A percentile compares a stretch with the other conserved stretches of the same genome.
These are phyloP conservation scores for Syzygium grande DNA, from an alignment of 345 rosid species.

Conservation along the genomic window DNA sequence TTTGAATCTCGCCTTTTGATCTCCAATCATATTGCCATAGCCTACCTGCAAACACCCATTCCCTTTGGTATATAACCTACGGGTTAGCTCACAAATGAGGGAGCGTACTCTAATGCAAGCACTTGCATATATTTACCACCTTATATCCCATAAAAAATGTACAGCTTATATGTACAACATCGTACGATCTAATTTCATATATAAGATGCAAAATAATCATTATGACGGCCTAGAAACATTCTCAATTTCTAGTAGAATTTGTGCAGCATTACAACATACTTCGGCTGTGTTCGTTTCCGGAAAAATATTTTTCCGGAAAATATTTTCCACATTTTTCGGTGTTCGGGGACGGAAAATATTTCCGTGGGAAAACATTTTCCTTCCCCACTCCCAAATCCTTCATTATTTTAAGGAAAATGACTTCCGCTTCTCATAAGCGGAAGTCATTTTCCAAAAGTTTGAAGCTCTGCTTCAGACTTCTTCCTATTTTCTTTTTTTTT, in stretches of 20 bases:
- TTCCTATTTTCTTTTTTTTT: too few relatives aligned
- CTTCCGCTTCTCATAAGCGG: too few relatives aligned
- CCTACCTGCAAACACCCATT: neutral
- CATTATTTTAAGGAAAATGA: too few relatives aligned
- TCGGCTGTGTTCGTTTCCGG: too few relatives aligned
- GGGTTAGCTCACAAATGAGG: neutral
- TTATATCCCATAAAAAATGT: neutral
- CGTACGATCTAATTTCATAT: neutral
- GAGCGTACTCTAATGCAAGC: neutral
- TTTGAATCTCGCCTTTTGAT: neutral
- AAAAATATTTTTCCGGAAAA: too few relatives aligned
- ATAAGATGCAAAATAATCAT: neutral
- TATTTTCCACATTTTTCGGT: too few relatives aligned
- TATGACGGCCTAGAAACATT: neutral
- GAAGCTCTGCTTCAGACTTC: too few relatives aligned
- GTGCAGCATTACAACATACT: neutral
- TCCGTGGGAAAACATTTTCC: too few relatives aligned
- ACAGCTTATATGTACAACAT: neutral
- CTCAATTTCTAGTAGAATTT: neutral
- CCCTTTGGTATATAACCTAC: neutral
- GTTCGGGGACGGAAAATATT: too few relatives aligned
- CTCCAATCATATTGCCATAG: neutral
- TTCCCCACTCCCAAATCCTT: too few relatives aligned
- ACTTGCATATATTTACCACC: neutral
- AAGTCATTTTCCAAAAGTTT: too few relatives aligned